A percentile compares a stretch with the other conserved stretches of the same genome.
Evolutionary conservation across 805 yeast species (phyloP).

Genomic region (Candida argentea): DNA sequence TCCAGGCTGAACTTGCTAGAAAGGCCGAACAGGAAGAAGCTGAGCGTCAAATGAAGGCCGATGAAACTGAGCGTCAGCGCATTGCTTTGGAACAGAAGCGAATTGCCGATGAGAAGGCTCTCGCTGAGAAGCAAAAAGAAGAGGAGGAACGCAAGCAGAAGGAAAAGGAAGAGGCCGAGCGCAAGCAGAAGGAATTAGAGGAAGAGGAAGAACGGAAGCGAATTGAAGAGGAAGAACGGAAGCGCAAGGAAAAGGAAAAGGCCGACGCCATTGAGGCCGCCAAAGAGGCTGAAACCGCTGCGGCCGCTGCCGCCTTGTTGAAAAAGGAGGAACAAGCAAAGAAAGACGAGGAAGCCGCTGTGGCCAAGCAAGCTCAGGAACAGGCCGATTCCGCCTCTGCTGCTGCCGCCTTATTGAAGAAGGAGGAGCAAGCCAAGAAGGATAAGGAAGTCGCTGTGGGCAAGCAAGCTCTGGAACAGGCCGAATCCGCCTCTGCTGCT

Average conservation of each 20-base stretch:
- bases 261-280: slow-evolving; percentile 19
- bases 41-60: slow-evolving; percentile 10
- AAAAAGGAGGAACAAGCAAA: slow-evolving; percentile 18
- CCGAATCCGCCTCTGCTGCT: slow-evolving; percentile 1
- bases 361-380: slow-evolving; percentile 18
- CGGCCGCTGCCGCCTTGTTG: no score
- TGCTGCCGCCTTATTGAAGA: slow-evolving; percentile 23
- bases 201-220: slow-evolving; percentile 8
- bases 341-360: slow-evolving; percentile 13
- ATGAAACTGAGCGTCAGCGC: slow-evolving; percentile 16
- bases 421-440: slow-evolving; percentile 24
- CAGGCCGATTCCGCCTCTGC: slow-evolving; percentile 20
- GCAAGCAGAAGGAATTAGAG: slow-evolving; percentile 5
- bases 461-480: background rate
- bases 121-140: slow-evolving; percentile 15
- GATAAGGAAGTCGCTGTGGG: no score
- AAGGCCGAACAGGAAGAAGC: slow-evolving; percentile 7
- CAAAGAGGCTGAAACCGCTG: no score
- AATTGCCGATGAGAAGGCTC: slow-evolving; percentile 8
- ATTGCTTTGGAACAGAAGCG: slow-evolving; percentile 6
- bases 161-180: slow-evolving; percentile 7
- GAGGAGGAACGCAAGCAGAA: slow-evolving; percentile 6
- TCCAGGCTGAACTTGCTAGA: slow-evolving; percentile 9
- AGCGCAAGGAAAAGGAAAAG: slow-evolving; percentile 15
- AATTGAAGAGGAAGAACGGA: slow-evolving; percentile 12